Evolutionary conservation across 2,329 filamentous ascomycete genomes (phyloP).

Genomic region (Chaetothyriales sp.): DNA sequence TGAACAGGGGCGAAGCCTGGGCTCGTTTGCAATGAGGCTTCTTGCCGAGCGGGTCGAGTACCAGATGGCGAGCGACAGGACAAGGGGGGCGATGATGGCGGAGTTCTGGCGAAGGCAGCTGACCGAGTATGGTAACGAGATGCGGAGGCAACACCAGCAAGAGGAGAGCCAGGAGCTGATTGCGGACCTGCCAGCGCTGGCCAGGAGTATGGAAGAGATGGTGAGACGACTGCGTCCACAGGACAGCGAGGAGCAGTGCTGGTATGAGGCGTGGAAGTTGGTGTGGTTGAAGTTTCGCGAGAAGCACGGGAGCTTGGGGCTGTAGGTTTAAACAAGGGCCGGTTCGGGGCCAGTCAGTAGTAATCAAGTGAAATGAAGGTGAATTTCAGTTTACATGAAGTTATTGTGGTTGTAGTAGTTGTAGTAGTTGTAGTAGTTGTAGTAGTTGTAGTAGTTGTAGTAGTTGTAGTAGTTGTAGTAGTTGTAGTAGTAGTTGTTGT

Average conservation of each 20-base stretch:
- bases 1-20: neutral
- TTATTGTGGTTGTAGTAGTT: too few species aligned
- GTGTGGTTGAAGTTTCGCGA: neutral
- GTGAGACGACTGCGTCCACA: neutral
- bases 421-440: too few species aligned
- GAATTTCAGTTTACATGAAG: too few species aligned
- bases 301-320: neutral
- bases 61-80: neutral
- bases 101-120: neutral
- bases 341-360: too few species aligned
- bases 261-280: neutral
- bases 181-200: neutral
- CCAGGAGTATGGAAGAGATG: neutral
- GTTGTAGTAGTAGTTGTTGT: too few species aligned
- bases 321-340: too few species aligned
- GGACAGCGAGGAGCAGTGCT: neutral
- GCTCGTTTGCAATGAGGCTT: neutral
- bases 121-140: neutral
- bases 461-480: too few species aligned
- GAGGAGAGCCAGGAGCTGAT: neutral
- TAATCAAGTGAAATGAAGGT: too few species aligned
- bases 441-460: too few species aligned
- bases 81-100: neutral
- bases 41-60: neutral
- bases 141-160: neutral